Conservation (phyloP, 2,329 filamentous ascomycete species). For the Diaporthe eres region DNA sequence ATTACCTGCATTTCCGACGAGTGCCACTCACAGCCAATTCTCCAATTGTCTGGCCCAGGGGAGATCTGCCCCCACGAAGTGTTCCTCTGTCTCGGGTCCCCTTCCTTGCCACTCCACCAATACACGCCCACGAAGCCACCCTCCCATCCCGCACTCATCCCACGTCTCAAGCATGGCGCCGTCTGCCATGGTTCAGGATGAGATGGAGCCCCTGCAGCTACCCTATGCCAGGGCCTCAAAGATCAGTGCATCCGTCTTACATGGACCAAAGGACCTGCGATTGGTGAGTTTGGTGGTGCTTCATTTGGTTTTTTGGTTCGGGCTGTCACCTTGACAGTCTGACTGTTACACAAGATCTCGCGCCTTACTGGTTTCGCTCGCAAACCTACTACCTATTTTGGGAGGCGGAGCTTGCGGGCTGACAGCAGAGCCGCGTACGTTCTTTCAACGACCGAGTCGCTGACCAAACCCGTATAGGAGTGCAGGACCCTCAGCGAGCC, state of each 20-base stretch:
- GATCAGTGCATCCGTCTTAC: constrained; percentile 69
- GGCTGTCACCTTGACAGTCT: constrained; percentile 42
- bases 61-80: constrained; percentile 36
- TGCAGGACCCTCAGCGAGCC: constrained; percentile 63
- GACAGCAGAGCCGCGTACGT: constrained; percentile 32
- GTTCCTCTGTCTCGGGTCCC: constrained; percentile 19
- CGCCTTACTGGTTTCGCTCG: constrained; percentile 4
- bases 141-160: constrained; percentile 52
- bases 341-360: constrained; percentile 50
- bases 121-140: constrained; percentile 40
- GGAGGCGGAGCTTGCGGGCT: constrained; percentile 31
- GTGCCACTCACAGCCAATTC: constrained; percentile 10
- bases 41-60: neutral
- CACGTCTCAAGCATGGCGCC: constrained; percentile 62
- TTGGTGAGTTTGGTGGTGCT: constrained; percentile 60
- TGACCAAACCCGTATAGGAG: constrained; percentile 58
- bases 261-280: constrained; percentile 70
- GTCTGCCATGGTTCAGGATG: constrained; percentile 58
- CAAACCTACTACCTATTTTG: constrained; percentile 25
- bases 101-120: constrained; percentile 41
- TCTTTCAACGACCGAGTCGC: constrained; percentile 36
- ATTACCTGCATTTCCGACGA: constrained; percentile 30
- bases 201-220: constrained; percentile 60
- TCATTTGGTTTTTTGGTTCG: constrained; percentile 23
- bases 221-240: constrained; percentile 59